Base-by-base conservation (phyloP, 2,329 filamentous ascomycete species). In the Cylindrodendrum hubeiense region DNA sequence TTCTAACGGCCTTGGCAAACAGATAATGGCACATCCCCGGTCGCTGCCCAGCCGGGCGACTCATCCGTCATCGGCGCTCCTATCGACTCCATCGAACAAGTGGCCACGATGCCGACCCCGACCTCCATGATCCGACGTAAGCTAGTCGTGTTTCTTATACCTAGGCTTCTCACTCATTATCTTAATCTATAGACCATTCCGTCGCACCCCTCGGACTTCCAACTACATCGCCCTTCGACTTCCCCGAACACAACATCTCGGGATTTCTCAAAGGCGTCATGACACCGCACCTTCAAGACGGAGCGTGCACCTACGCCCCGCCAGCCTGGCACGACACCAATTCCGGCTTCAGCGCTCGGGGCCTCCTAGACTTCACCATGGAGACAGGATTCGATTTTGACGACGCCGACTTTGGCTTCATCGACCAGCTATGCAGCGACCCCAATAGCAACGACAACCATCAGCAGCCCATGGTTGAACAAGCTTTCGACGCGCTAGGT, bases 231-330 rank as follows among this genome's bases (percentile, higher is more conserved):
- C 53, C 60, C n/a, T 63, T 63, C 10, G 60, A 63, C 54, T 53
- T 61, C n/a, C 57, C 49, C 30, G 62, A 65, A 28, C 62, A 65
- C 57, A 19, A 65, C 51, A 55, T 61, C 8, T 61, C 62, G 9
- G 57, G 57, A 8, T 65, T 65, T 21, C 51, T 65, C 17, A 61
- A 57, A 24, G 57, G 57, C 37, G 62, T 56, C 13, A 65, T 60
- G 56, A 47, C 46, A 2, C 53, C 60, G 2, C 41, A 56, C 9
- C 52, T 63, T 3, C 19, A 44, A 3, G 56, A 60, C 41, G 44
- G 15, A 13, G 43, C 62, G 2, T 47, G 41, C 30, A 24, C 24
- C 24, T 56, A 51, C 37, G 51, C 44, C 0, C 30, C 51, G 1
- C 46, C 51, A 3, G 22, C 46, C 2, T 65, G 62, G 62, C 37